Evolutionary conservation across 228 moss, liverwort and hornwort species (phyloP), one percentile per base, ranked within the genome.

Genomic region (Sphagnum magellanicum): DNA sequence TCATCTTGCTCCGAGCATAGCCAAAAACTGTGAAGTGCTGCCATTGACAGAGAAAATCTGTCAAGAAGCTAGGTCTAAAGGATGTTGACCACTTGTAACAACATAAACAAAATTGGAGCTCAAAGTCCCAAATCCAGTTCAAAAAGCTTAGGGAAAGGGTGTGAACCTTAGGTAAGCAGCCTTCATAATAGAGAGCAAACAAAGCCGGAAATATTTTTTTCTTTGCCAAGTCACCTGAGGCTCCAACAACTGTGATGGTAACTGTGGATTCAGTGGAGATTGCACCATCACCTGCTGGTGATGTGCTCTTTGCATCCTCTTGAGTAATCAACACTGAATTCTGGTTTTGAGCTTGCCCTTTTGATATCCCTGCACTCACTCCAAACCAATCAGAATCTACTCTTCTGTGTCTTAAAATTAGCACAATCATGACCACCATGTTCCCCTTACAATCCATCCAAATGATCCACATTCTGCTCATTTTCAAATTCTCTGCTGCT

Each of bases 171-270:
- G 87, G 83, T 60, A 87, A 59, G 74, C 67, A 66, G n/a, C 83
- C 81, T 70, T 74, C 65, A 32, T 73, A 81, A 64, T 78, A 87
- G 49, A 87, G 76, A 66, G 87, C 87, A 68, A 87, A 87, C 32
- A 87, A 76, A 57, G 87, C 87, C 16, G 87, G 87, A 58, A 87
- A 87, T 4, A 87, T 87, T 68, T 87, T 87, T 60, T 74, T 80
- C 50, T 69, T 79, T 51, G 87, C 91, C 72, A 94, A 78, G 66
- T 94, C 94, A 63, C 94, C 94, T 60, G 91, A 89, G 66, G 94
- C 87, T 66, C 87, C 87, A 49, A 87, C 50, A 16, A 87, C 76
- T 51, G 79, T 77, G 50, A 87, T 81, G n/a, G 50, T 70, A 14
- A 70, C 70, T 6, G 70, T 70, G 49, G 62, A 60, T 17, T 62